Percentiles rank a stretch among this genome's conserved stretches.
These are phyloP conservation scores for Isoetes taiwanensis DNA, from an alignment of 75 land plant genomes.

Conservation along the genomic window DNA sequence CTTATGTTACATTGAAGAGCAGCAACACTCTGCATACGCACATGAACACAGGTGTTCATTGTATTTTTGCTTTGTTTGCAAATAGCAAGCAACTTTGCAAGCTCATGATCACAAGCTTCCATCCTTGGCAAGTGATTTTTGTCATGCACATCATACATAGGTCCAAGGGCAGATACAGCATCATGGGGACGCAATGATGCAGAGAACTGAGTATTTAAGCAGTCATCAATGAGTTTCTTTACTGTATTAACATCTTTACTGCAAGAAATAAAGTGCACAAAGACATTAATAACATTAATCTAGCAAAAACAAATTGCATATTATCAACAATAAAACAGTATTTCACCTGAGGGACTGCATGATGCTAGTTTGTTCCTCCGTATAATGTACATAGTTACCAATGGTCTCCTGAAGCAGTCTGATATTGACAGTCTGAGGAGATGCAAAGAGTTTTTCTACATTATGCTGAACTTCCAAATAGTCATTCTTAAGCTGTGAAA, in stretches of 20 bases:
- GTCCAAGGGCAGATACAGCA: conserved; percentile 94
- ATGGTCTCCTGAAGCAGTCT: conserved; percentile 40
- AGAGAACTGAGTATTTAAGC: conserved; percentile 38
- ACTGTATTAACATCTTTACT: conserved; percentile 89
- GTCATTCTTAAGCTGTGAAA: conserved; percentile 44
- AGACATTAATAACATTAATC: not conserved
- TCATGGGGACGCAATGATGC: conserved; percentile 87
- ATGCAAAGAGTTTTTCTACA: conserved; percentile 38
- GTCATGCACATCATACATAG: conserved; percentile 91
- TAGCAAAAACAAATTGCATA: not conserved
- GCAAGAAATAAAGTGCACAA: conserved; percentile 15
- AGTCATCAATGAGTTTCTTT: conserved; percentile 79
- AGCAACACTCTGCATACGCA: conserved; percentile 71
- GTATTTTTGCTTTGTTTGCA: conserved; percentile 62
- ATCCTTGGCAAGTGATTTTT: conserved; percentile 67
- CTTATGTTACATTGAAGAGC: conserved; percentile 50
- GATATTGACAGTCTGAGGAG: conserved; percentile 27
- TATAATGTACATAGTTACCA: conserved; percentile 37
- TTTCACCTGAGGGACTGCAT: conserved; percentile 83
- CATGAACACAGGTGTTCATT: conserved; percentile 72
- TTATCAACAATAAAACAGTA: not conserved
- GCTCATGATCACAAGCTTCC: conserved; percentile 44
- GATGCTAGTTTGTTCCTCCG: conserved; percentile 74
- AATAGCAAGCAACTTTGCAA: conserved; percentile 41
- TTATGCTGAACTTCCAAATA: conserved; percentile 46